Base-by-base conservation (phyloP, 768 basidiomycete genomes). In the Tulasnella sp. region DNA sequence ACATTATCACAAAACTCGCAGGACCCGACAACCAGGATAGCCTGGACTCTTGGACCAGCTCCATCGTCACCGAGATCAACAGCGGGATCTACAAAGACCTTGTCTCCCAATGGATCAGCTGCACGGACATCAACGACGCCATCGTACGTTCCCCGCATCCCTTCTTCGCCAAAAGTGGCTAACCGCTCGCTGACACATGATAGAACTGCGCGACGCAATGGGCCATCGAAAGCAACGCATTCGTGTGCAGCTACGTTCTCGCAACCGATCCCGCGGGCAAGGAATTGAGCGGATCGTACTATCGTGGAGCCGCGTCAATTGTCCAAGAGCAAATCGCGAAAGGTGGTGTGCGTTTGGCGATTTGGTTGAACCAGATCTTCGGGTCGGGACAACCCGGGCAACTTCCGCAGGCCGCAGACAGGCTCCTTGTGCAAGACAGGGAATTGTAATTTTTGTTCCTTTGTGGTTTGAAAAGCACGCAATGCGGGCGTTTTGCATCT, bases 321-420 rank as follows among this genome's bases (percentile, higher is more conserved):
- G 57, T 79, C 40, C 73, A 79, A 37, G 35, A 70, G 40, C 79
- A 79, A 55, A 77, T 79, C 20, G 79, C 79, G 26, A 77, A 79
- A 70, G 78, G 67, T 23, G 75, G 79, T 15, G 57, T 75, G 26
- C 57, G 79, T 13, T 44, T 77, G 23, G 79, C 79, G 16, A 75
- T 74, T 13, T 79, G 74, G 79, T 67, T 79, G 61, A 75, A 79
- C 48, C 76, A 74, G 42, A 39, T 79, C 46, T 79, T 67, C 61
- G 61, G 61, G 61, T 67, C 61, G 15, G 72, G 72, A 39, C 42
- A 73, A 18, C 72, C 42, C 46, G 72, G 72, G 13, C 46, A 73
- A 42, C 72, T n/a, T 48, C 72, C 61, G 29, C 11, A 4, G 0
- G 29, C 61, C 10, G 26, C 61, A 5, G 29, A 35, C 23, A 67